These are phyloP conservation scores for Cylindrodendrum hubeiense DNA, from an alignment of 2,329 filamentous ascomycete species.

Conservation along the genomic window DNA sequence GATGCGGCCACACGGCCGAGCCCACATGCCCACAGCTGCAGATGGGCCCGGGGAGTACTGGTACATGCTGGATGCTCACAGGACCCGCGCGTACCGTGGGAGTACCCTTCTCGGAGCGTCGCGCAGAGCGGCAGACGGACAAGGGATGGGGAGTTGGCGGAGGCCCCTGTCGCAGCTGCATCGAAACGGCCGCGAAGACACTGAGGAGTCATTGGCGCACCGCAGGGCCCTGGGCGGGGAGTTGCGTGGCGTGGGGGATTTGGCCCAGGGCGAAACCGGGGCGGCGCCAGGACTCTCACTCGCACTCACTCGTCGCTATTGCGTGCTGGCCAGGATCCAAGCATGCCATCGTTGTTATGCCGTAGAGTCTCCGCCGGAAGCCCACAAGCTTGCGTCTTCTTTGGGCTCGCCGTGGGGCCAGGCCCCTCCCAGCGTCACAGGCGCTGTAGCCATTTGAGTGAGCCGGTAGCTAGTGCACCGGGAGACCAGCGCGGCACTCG, in stretches of 20 bases:
- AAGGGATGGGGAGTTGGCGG: constrained; percentile 17
- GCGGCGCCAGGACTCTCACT: neutral
- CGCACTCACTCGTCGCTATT: constrained; percentile 27
- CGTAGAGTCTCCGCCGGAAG: constrained; percentile 30
- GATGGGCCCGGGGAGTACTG: constrained; percentile 14
- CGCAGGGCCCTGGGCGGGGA: constrained; percentile 7
- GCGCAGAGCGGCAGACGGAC: constrained; percentile 2
- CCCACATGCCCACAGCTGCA: neutral
- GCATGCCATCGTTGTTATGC: constrained; percentile 42
- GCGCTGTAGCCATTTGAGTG: neutral
- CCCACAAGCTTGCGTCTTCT: constrained; percentile 32
- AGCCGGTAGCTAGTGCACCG: too few species aligned
- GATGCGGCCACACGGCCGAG: neutral
- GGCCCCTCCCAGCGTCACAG: too few species aligned
- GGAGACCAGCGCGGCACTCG: neutral
- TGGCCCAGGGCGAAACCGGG: constrained; percentile 6
- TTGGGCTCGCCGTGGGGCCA: constrained; percentile 11
- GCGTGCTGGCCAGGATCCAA: constrained; percentile 47
- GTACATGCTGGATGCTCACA: constrained; percentile 2
- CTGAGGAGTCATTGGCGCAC: too few species aligned
- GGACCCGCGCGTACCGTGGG: constrained; percentile 18
- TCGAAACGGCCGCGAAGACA: constrained; percentile 14
- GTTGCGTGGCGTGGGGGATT: constrained; percentile 34
- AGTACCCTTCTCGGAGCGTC: constrained; percentile 21
- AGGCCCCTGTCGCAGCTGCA: constrained; percentile 1